phyloP scores from a whole-genome alignment of 108 stramenopile species.

The Nitzschia sp. region DNA sequence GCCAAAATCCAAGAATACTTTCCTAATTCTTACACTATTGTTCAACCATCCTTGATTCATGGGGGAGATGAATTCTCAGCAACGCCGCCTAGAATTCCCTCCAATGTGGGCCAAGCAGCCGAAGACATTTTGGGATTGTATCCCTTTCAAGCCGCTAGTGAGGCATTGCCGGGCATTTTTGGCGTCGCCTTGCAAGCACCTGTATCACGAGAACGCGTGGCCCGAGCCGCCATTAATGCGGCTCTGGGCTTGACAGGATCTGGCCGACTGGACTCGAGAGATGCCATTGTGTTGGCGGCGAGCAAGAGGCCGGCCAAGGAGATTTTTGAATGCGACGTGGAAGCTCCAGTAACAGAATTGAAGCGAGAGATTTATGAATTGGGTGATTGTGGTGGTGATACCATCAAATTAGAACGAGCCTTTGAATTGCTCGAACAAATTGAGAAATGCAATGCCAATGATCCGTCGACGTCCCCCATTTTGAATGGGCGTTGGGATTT shows the following conservation, averaged over 20 bases:
- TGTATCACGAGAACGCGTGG: background rate
- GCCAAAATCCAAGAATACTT: background rate
- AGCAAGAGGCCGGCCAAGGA: conserved; percentile 5
- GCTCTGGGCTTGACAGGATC: background rate
- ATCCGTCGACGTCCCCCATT: background rate
- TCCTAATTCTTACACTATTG: background rate
- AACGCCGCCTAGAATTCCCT: background rate
- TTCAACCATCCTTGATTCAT: conserved; percentile 1
- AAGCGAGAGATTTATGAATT: background rate
- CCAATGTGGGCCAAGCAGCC: background rate
- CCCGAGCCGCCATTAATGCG: conserved; percentile 1
- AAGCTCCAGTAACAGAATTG: background rate
- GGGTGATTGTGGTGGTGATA: conserved; percentile 2
- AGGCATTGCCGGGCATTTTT: background rate
- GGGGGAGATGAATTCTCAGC: background rate
- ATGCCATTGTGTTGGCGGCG: background rate
- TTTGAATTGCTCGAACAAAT: conserved; percentile 1
- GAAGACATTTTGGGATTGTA: conserved; percentile 6
- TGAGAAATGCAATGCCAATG: conserved; percentile 1
- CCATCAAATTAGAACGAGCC: background rate
- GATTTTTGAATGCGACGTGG: conserved; percentile 4
- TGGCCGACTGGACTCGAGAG: background rate
- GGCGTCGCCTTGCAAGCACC: conserved; percentile 3
- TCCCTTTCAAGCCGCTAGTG: conserved; percentile 9
- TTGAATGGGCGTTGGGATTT: conserved; percentile 12